Evolutionary conservation across 2,329 filamentous ascomycete genomes (phyloP), one percentile per base, ranked within the genome.

Genomic region (Penicillium sp.): DNA sequence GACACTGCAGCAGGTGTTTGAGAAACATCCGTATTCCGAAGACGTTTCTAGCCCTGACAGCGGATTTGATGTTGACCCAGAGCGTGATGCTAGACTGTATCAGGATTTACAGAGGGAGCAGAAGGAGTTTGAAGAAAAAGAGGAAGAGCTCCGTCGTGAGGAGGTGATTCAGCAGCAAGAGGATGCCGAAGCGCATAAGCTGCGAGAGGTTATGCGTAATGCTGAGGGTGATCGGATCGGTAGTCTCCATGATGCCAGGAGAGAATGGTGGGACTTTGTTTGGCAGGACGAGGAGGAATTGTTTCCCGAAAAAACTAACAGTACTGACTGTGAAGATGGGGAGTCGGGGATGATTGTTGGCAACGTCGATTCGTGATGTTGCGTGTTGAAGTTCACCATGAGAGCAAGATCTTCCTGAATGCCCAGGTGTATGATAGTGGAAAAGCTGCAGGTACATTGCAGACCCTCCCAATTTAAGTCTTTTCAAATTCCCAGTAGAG

Each of bases 211-310:
- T 1, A 57, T 56, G 51, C 49, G 49, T 8, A 13, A 25, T 25
- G 42, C 49, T 7, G 42, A 10, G 5, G 43, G 33, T 15, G 54
- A 58, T 45, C 49, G 46, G 2, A 63, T 58, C 27, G 32, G 31
- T 4, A 52, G 52, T 6, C 42, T 60, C 20, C 24, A 41, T 10
- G 56, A 51, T 6, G 42, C 52, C 40, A 50, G 49, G 9, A 47
- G 53, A 40, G 49, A 54, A 1, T 61, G 55, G 56, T 63, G 58
- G 58, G 54, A 63, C 33, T 60, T 54, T 49, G 54, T 61, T 8
- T 61, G 58, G 59, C 46, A 59, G 18, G 58, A 60, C 8, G 43
- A 45, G 29, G 33, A 46, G 28, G 47, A 42, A 7, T 13, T 8
- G 9, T 12, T 40, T 6, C 3, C 7, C 12, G 42, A 38, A 47